Conservation (phyloP, 2,329 filamentous ascomycete genomes). For the Botrytis tulipae region DNA sequence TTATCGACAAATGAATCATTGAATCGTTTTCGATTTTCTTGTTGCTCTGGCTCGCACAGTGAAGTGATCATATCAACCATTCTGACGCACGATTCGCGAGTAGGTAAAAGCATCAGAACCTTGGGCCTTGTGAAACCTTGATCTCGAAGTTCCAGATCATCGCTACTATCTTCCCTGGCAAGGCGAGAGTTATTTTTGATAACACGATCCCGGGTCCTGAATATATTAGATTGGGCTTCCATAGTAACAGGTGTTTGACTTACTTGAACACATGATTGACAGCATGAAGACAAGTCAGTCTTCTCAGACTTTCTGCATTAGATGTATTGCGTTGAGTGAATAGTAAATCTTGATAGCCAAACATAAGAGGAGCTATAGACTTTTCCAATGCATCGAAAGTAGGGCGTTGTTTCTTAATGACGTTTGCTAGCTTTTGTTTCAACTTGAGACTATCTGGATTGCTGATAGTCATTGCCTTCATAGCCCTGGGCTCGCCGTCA, state of each 20-base stretch:
- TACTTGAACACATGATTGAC: conserved; percentile 90
- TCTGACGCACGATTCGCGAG: conserved; percentile 78
- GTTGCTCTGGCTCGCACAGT: conserved; percentile 79
- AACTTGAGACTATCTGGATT: conserved; percentile 54
- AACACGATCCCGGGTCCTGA: conserved; percentile 78
- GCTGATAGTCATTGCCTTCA: conserved; percentile 25
- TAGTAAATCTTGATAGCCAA: conserved; percentile 78
- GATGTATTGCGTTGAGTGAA: conserved; percentile 68
- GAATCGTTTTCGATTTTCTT: conserved; percentile 93
- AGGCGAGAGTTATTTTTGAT: conserved; percentile 88
- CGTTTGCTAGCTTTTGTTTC: conserved; percentile 66
- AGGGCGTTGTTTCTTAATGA: conserved; percentile 52
- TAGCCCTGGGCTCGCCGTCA: conserved; percentile 39
- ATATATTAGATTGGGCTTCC: conserved; percentile 23
- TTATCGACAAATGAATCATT: conserved; percentile 75
- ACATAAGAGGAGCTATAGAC: conserved; percentile 67
- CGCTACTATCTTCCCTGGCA: conserved; percentile 60
- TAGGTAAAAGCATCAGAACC: conserved; percentile 85
- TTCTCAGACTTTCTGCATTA: conserved; percentile 68
- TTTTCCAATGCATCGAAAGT: conserved; percentile 62
- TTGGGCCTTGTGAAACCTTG: conserved; percentile 96
- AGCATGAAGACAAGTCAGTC: conserved; percentile 75
- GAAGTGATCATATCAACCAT: conserved; percentile 75
- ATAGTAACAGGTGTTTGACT: conserved; percentile 32
- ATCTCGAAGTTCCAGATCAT: conserved; percentile 75